Evolutionary conservation across 805 yeast species (phyloP), one percentile per base, ranked within the genome.

Genomic region (Dipodascus geniculatus): DNA sequence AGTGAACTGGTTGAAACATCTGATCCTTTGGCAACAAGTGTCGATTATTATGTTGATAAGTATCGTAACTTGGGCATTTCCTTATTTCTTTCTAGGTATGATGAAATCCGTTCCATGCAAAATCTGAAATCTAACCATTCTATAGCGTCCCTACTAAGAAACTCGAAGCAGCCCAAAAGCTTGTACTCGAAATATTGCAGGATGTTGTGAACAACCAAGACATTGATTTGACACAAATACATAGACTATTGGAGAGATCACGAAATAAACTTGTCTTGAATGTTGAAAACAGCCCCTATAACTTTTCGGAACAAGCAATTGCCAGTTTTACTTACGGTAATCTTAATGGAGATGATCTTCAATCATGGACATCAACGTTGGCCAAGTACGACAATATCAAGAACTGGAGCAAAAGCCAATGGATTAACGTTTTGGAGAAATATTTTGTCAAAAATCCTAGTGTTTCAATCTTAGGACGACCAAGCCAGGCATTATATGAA

Each of bases 241-340:
- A 73, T 57, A 89, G 86, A 63, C 76, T 87, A 24, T 68, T 89
- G 9, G 80, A 79, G 51, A 87, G 82, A 55, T 76, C 78, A 20
- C 81, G 74, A 64, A 75, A 83, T 71, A 81, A 80, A 60, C 80
- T 75, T 50, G 52, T 64, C 20, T 57, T 61, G 31, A 51, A 51
- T 3, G 64, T 65, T 23, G 75, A 69, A 66, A 80, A 78, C 56
- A 77, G 80, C 22, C 76, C 90, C 2, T 77, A 77, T 23, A 70
- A 74, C 3, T 71, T 89, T 52, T 76, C 88, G 0, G 78, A 77
- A 48, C 73, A 82, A 55, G 88, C 89, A 4, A 84, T 88, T 51
- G 74, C 75, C 42, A 95, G 87, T 61, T 91, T 88, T 66, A 63
- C 88, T 8, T 93, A 91, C 63, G 96, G 96, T 50, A 72, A 79